Percentiles rank a stretch among this genome's conserved stretches.
These are phyloP conservation scores for Bonia amplexicaulis DNA, from an alignment of 176 grass and related monocot species.

Conservation along the genomic window DNA sequence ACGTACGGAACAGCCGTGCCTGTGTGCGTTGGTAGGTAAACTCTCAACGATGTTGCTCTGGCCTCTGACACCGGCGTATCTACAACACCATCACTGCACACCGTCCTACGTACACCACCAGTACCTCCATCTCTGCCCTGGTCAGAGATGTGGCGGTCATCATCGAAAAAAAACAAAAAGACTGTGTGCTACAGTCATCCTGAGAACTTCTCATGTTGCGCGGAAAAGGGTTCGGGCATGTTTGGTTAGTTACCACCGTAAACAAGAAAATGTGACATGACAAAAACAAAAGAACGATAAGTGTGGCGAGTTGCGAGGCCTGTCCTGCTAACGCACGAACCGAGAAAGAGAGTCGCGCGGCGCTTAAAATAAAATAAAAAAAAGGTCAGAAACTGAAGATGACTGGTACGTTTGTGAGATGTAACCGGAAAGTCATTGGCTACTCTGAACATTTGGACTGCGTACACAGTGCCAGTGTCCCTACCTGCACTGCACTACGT, in stretches of 20 bases:
- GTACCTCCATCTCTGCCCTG: too few relatives aligned
- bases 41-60: slow-evolving; percentile 27
- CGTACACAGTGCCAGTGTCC: background rate
- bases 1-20: background rate
- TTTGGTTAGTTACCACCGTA: background rate
- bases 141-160: background rate
- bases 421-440: background rate
- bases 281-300: too few relatives aligned
- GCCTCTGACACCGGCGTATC: slow-evolving; percentile 16
- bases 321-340: too few relatives aligned
- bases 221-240: background rate
- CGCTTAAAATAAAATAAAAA: too few relatives aligned
- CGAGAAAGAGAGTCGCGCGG: too few relatives aligned
- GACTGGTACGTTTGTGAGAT: background rate
- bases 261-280: background rate
- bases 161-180: background rate
- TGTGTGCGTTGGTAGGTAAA: slow-evolving; percentile 7
- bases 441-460: background rate
- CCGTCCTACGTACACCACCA: background rate
- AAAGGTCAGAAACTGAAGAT: too few relatives aligned
- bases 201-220: background rate
- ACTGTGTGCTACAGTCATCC: background rate
- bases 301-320: background rate
- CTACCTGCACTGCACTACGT: background rate
- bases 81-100: background rate